These are phyloP conservation scores for Thelonectria olida DNA, from an alignment of 2,329 filamentous ascomycete species.

Conservation along the genomic window DNA sequence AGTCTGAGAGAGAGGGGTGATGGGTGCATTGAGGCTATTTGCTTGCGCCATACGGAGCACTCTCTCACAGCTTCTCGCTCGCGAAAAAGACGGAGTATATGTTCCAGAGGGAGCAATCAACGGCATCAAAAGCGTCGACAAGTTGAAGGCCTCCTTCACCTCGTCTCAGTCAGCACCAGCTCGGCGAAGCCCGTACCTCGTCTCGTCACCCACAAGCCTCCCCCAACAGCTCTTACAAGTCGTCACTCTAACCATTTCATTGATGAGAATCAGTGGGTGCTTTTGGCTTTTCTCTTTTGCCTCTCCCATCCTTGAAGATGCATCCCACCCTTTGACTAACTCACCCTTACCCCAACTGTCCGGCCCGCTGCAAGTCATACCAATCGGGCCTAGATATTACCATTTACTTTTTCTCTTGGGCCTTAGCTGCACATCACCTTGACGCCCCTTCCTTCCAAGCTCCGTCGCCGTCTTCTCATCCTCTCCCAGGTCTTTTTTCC, in stretches of 20 bases:
- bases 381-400: slow-evolving; percentile 39
- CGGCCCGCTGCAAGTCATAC: slow-evolving; percentile 42
- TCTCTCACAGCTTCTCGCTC: background rate
- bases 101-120: no score
- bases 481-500: no score
- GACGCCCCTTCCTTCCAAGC: no score
- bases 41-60: slow-evolving; percentile 7
- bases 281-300: background rate
- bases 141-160: background rate
- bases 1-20: no score
- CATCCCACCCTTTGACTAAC: background rate
- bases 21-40: slow-evolving; percentile 18
- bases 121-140: background rate
- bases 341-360: slow-evolving; percentile 22
- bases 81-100: no score
- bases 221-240: background rate
- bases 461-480: no score
- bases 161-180: slow-evolving; percentile 2
- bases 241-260: background rate
- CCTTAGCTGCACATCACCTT: no score
- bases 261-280: background rate
- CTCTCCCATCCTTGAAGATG: slow-evolving; percentile 5
- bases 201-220: slow-evolving; percentile 3
- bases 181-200: background rate
- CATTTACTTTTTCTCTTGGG: slow-evolving; percentile 3